A percentile compares a stretch with the other conserved stretches of the same genome.
These are phyloP conservation scores for Ustilago vetiveriae DNA, from an alignment of 1,284 basidiomycete genomes.

Conservation along the genomic window DNA sequence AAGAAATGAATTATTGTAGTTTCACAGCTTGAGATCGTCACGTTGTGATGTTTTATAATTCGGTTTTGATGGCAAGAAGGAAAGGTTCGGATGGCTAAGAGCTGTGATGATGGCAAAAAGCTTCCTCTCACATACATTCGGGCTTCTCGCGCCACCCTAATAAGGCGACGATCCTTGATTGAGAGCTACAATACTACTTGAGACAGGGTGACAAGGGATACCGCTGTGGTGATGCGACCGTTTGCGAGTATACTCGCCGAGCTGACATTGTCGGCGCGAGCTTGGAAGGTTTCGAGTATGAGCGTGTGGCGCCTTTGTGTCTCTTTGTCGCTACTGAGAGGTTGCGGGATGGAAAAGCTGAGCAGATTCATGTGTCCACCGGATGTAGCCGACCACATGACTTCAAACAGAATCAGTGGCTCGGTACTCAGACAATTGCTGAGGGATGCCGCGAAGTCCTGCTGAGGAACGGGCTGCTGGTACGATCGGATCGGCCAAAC, in stretches of 20 bases:
- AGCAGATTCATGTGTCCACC: conserved; percentile 8
- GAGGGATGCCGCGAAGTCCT: conserved; percentile 11
- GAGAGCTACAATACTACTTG: conserved; percentile 17
- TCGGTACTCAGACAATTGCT: conserved; percentile 21
- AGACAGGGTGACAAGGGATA: conserved; percentile 8
- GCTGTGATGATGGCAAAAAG: no score
- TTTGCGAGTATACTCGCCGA: background rate
- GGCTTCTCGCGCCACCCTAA: no score
- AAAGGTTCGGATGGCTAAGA: no score
- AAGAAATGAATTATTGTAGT: no score
- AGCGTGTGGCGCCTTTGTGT: background rate
- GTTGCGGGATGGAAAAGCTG: conserved; percentile 24
- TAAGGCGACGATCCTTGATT: no score
- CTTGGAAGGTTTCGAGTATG: conserved; percentile 4
- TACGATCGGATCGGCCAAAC: background rate
- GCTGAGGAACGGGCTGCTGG: background rate
- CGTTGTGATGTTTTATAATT: no score
- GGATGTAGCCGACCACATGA: conserved; percentile 1
- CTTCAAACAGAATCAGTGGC: conserved; percentile 11
- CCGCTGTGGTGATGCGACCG: conserved; percentile 5
- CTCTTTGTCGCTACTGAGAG: background rate
- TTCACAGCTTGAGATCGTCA: no score
- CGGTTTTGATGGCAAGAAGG: no score
- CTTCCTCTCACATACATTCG: no score
- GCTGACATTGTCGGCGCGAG: background rate